Conservation (phyloP, 2,329 filamentous ascomycete species). For the Gremmenia infestans region DNA sequence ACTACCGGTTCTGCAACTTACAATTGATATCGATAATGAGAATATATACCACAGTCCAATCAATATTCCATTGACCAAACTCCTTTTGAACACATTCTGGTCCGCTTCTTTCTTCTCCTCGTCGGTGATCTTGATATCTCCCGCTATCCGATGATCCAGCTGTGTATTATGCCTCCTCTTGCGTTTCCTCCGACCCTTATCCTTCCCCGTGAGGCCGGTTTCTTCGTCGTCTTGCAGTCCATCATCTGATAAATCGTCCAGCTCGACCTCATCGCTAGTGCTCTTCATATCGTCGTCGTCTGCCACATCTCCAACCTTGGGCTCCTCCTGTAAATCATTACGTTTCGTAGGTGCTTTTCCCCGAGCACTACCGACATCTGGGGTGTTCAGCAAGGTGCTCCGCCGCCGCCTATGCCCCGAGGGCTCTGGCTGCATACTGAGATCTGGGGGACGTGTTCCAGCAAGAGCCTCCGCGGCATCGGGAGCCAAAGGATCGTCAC, state of each 20-base stretch:
- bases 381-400: conserved; percentile 28
- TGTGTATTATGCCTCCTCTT: conserved; percentile 63
- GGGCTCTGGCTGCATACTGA: conserved; percentile 21
- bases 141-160: conserved; percentile 64
- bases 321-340: conserved; percentile 17
- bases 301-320: conserved; percentile 14
- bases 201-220: conserved; percentile 72
- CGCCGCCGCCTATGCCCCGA: conserved; percentile 30
- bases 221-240: conserved; percentile 83
- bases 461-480: conserved; percentile 23
- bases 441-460: conserved; percentile 15
- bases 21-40: conserved; percentile 86
- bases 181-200: conserved; percentile 62
- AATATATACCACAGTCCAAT: conserved; percentile 87
- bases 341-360: conserved; percentile 15
- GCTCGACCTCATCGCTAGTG: conserved; percentile 48
- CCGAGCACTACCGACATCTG: conserved; percentile 13
- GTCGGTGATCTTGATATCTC: conserved; percentile 54
- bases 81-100: conserved; percentile 61
- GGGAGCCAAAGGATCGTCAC: conserved; percentile 16
- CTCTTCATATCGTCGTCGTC: conserved; percentile 25
- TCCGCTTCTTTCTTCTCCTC: conserved; percentile 74
- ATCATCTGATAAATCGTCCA: conserved; percentile 57
- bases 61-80: conserved; percentile 71
- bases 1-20: conserved; percentile 41